A percentile compares a stretch with the other conserved stretches of the same genome.
Conservation (phyloP, 2,329 filamentous ascomycete species). For the Stachybotrys chlorohalonatus region DNA sequence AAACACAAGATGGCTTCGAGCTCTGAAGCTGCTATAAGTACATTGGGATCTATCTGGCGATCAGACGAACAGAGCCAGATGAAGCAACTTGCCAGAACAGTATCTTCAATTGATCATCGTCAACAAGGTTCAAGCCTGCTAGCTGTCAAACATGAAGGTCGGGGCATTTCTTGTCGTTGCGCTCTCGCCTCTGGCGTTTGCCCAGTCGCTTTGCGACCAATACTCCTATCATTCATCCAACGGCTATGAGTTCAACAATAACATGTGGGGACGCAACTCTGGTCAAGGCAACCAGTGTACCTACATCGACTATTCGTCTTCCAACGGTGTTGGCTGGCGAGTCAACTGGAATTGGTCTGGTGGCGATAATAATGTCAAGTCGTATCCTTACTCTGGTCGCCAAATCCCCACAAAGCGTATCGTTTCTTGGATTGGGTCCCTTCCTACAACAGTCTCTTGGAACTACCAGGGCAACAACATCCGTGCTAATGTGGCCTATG, state of each 20-base stretch:
- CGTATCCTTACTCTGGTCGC: constrained; percentile 20
- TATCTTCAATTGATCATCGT: not conserved
- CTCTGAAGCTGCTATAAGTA: not conserved
- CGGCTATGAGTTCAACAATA: constrained; percentile 22
- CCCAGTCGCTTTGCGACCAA: constrained; percentile 12
- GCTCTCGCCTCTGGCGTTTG: not conserved
- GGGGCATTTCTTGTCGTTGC: not conserved
- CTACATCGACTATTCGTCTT: constrained; percentile 22
- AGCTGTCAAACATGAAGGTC: not conserved
- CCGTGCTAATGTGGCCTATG: constrained; percentile 49
- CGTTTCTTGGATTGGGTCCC: constrained; percentile 21
- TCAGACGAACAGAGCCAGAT: not conserved
- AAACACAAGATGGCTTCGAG: not conserved
- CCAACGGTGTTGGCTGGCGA: constrained; percentile 26
- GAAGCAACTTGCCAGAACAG: not conserved
- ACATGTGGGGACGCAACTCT: constrained; percentile 26
- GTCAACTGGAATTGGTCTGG: constrained; percentile 32
- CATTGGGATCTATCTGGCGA: not conserved
- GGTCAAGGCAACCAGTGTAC: constrained; percentile 29
- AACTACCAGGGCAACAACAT: constrained; percentile 17
- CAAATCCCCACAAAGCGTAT: constrained; percentile 12
- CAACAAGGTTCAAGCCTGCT: not conserved
- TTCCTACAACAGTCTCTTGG: constrained; percentile 24
- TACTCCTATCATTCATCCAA: constrained; percentile 10
- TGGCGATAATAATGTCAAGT: constrained; percentile 27